A percentile compares a stretch with the other conserved stretches of the same genome.
Evolutionary conservation across 2,329 filamentous ascomycete genomes (phyloP).

Genomic region (Apiospora pterosperma): DNA sequence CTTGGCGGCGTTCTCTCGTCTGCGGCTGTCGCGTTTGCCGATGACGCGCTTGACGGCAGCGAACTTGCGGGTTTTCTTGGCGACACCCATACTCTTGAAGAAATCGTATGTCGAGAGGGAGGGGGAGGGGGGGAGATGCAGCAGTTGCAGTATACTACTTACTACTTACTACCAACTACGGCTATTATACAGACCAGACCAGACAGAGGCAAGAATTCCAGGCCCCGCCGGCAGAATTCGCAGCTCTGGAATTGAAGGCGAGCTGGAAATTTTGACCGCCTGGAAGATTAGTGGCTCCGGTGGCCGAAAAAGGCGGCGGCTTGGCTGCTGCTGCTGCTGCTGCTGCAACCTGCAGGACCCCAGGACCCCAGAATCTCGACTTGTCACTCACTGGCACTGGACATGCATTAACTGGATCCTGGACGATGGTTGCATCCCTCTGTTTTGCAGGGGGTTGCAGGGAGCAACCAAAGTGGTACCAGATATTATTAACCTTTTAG

Average conservation of each 20-base stretch:
- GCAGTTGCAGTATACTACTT: too few relatives aligned
- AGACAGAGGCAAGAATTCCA: not conserved
- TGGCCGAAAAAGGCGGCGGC: not conserved
- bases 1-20: slow-evolving; percentile 77
- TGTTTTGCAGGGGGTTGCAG: not conserved
- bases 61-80: slow-evolving; percentile 91
- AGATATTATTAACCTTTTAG: too few relatives aligned
- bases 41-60: slow-evolving; percentile 78
- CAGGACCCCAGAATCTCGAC: not conserved
- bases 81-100: slow-evolving; percentile 68
- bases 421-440: not conserved
- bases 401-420: not conserved
- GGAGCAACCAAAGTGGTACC: not conserved
- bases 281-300: not conserved
- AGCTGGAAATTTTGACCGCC: slow-evolving; percentile 2
- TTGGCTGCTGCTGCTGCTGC: not conserved
- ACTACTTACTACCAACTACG: too few relatives aligned
- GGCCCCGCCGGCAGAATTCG: slow-evolving; percentile 1
- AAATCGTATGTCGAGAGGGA: not conserved
- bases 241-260: not conserved
- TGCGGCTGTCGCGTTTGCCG: slow-evolving; percentile 72
- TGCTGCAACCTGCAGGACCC: not conserved
- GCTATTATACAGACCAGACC: not conserved
- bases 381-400: not conserved
- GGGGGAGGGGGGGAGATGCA: not conserved